A percentile compares a stretch with the other conserved stretches of the same genome.
These are phyloP conservation scores for Rhodotorula sp. DNA, from an alignment of 1,284 basidiomycete species.

Conservation along the genomic window DNA sequence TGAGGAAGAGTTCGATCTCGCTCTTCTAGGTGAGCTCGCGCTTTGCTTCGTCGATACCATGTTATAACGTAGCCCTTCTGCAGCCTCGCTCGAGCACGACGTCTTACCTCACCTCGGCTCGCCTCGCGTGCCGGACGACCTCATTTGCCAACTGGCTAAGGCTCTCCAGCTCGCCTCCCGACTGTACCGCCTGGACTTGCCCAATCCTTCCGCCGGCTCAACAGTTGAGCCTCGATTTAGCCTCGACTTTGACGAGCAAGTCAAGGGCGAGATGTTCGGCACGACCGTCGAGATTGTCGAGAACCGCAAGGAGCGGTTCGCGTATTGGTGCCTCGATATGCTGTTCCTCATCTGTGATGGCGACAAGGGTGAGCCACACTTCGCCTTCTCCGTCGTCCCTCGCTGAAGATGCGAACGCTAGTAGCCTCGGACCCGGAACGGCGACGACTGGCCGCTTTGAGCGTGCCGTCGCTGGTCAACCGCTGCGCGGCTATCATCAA, in stretches of 20 bases:
- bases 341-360: constrained; percentile 75
- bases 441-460: constrained; percentile 66
- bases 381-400: too few relatives aligned
- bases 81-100: constrained; percentile 67
- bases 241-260: constrained; percentile 36
- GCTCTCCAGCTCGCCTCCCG: constrained; percentile 72
- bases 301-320: constrained; percentile 75
- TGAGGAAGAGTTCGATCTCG: constrained; percentile 85
- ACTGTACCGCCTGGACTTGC: constrained; percentile 58
- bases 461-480: constrained; percentile 66
- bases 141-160: constrained; percentile 68
- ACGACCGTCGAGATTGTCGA: constrained; percentile 62
- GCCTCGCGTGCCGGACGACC: constrained; percentile 65
- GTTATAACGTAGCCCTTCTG: constrained; percentile 1
- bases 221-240: constrained; percentile 37
- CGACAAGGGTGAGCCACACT: constrained; percentile 31
- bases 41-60: neutral
- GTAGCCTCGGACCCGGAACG: constrained; percentile 60
- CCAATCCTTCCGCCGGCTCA: constrained; percentile 2
- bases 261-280: constrained; percentile 53
- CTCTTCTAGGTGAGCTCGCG: constrained; percentile 59
- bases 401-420: constrained; percentile 44
- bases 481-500: constrained; percentile 68
- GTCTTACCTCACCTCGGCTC: constrained; percentile 74
- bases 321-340: constrained; percentile 91